A percentile compares a stretch with the other conserved stretches of the same genome.
Evolutionary conservation across 2,329 filamentous ascomycete species (phyloP).

Genomic region (Fusarium sp.): DNA sequence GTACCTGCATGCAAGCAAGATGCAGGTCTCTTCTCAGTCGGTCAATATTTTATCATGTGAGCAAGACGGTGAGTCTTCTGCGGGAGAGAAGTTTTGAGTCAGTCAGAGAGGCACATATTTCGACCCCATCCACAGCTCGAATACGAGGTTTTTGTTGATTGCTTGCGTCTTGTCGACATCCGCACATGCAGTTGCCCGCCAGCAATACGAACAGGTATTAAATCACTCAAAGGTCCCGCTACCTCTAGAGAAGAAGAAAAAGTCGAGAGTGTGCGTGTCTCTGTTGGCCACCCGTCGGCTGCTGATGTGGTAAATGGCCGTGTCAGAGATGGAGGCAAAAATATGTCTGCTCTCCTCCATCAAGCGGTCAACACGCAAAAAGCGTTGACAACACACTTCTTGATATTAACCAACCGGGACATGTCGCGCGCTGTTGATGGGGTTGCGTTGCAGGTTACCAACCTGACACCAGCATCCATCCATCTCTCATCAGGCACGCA

Average conservation of each 20-base stretch:
- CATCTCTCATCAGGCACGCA: background rate
- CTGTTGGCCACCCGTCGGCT: background rate
- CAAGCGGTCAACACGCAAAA: background rate
- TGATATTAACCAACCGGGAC: background rate
- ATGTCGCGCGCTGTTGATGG: background rate
- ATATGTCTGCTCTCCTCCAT: background rate
- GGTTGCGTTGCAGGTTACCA: background rate
- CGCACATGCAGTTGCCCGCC: slow-evolving; percentile 5
- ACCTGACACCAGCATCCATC: background rate
- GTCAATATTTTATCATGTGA: background rate
- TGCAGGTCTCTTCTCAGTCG: background rate
- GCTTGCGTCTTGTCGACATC: background rate
- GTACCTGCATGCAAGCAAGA: background rate
- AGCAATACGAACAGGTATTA: slow-evolving; percentile 11
- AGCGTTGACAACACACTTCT: background rate
- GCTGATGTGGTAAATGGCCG: background rate
- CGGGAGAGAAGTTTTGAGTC: background rate
- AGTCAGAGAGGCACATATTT: background rate
- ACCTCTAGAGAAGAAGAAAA: background rate
- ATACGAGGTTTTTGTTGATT: slow-evolving; percentile 9
- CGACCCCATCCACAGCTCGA: background rate
- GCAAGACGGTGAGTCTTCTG: background rate
- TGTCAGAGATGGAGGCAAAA: background rate
- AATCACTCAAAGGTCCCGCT: slow-evolving; percentile 2
- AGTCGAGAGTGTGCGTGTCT: background rate